Evolutionary conservation across 257 asterid genomes (phyloP).

Genomic region (Ilex aquifolium): DNA sequence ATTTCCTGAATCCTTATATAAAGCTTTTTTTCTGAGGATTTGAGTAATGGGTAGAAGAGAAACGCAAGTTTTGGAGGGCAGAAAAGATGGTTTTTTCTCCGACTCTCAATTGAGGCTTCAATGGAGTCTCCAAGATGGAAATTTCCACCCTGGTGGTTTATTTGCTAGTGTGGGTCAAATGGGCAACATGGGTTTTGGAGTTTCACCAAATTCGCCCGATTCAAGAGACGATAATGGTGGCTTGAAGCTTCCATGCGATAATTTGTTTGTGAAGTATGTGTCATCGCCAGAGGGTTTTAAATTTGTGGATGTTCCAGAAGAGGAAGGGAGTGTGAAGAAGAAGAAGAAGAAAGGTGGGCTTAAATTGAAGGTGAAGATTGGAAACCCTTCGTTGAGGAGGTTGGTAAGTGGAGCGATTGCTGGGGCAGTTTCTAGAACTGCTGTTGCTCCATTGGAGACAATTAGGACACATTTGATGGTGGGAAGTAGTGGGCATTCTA

Average conservation of each 20-base stretch:
- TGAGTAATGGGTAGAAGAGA: slow-evolving; percentile 32
- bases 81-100: slow-evolving; percentile 35
- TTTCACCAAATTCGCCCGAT: slow-evolving; percentile 29
- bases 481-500: slow-evolving; percentile 74
- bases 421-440: slow-evolving; percentile 86
- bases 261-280: slow-evolving; percentile 60
- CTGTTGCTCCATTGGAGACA: slow-evolving; percentile 96
- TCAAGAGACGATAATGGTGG: slow-evolving; percentile 44
- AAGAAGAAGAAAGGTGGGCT: slow-evolving; percentile 41
- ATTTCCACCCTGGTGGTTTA: slow-evolving; percentile 55
- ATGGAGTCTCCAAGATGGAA: slow-evolving; percentile 52
- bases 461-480: slow-evolving; percentile 94
- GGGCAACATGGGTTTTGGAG: slow-evolving; percentile 39
- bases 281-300: slow-evolving; percentile 57
- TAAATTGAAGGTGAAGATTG: slow-evolving; percentile 60
- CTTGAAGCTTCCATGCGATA: slow-evolving; percentile 51
- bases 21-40: not conserved
- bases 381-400: slow-evolving; percentile 79
- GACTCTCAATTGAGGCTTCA: slow-evolving; percentile 58
- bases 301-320: slow-evolving; percentile 37
- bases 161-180: slow-evolving; percentile 81
- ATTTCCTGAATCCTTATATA: slow-evolving; percentile 2
- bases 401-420: slow-evolving; percentile 88
- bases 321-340: slow-evolving; percentile 25
- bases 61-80: slow-evolving; percentile 43